Conservation (phyloP, 2,329 filamentous ascomycete genomes). For the Lecanicillium sp. region DNA sequence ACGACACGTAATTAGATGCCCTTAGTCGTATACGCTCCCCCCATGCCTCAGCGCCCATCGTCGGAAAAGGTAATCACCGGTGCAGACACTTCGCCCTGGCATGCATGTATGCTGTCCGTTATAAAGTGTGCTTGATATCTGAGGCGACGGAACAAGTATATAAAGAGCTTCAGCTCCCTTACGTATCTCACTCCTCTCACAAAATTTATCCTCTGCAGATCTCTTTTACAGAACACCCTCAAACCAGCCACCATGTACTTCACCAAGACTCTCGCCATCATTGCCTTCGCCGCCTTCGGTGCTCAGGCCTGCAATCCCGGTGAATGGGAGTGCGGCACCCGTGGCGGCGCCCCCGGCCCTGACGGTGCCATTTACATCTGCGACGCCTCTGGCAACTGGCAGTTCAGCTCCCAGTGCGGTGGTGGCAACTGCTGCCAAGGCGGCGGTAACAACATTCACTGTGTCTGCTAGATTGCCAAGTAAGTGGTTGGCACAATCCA, state of each 20-base stretch:
- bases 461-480: constrained; percentile 8
- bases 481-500: no score
- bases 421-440: constrained; percentile 2
- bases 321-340: constrained; percentile 3
- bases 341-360: neutral
- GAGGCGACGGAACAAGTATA: no score
- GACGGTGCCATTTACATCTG: constrained; percentile 6
- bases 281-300: constrained; percentile 9
- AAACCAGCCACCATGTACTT: constrained; percentile 8
- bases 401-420: constrained; percentile 1
- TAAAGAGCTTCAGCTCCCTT: no score
- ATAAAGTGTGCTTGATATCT: no score
- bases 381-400: neutral
- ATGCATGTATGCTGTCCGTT: no score
- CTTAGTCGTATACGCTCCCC: no score
- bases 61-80: no score
- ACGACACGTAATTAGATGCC: no score
- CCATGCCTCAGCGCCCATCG: no score
- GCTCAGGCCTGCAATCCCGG: neutral
- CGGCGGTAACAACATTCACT: constrained; percentile 4
- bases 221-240: no score
- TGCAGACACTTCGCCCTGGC: no score
- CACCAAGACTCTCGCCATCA: constrained; percentile 6
- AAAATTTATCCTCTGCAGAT: no score
- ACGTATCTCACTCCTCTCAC: neutral